phyloP scores from a whole-genome alignment of 495 filamentous ascomycete genomes.

The Oidiodendron maius region DNA sequence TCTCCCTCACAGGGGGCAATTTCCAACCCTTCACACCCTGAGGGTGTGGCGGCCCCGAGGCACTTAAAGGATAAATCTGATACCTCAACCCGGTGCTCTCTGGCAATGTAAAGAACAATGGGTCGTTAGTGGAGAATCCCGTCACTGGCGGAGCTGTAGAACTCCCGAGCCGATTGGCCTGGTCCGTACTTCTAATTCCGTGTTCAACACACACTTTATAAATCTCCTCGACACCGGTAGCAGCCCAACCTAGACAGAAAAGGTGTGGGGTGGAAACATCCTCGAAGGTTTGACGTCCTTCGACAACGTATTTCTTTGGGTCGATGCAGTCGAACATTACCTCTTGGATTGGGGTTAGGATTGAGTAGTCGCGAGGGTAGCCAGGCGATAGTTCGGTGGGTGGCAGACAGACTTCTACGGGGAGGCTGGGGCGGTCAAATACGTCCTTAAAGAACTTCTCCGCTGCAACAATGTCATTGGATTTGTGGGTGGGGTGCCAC shows the following conservation, averaged over 20 bases:
- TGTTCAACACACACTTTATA: neutral
- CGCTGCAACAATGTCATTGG: neutral
- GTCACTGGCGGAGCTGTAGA: neutral
- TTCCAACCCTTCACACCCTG: neutral
- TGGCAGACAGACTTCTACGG: neutral
- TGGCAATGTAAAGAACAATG: neutral
- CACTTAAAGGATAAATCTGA: neutral
- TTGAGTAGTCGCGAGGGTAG: conserved; percentile 2
- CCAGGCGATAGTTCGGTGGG: neutral
- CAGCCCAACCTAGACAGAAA: neutral
- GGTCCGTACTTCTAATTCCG: conserved; percentile 1
- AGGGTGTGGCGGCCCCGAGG: neutral
- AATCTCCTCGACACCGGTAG: neutral
- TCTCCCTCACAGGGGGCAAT: neutral
- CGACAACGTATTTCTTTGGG: conserved; percentile 1
- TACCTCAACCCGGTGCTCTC: neutral
- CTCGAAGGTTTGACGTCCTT: neutral
- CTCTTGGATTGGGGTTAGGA: neutral
- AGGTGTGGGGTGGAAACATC: neutral
- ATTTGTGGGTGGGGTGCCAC: neutral
- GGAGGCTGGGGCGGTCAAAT: neutral
- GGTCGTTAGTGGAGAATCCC: neutral
- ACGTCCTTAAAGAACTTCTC: conserved; percentile 3
- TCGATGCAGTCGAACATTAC: conserved; percentile 3
- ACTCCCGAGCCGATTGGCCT: neutral